Percentiles rank a stretch among this genome's conserved stretches.
Evolutionary conservation across 208 protist species (phyloP).

Genomic region (Trypanosoma conorhini): DNA sequence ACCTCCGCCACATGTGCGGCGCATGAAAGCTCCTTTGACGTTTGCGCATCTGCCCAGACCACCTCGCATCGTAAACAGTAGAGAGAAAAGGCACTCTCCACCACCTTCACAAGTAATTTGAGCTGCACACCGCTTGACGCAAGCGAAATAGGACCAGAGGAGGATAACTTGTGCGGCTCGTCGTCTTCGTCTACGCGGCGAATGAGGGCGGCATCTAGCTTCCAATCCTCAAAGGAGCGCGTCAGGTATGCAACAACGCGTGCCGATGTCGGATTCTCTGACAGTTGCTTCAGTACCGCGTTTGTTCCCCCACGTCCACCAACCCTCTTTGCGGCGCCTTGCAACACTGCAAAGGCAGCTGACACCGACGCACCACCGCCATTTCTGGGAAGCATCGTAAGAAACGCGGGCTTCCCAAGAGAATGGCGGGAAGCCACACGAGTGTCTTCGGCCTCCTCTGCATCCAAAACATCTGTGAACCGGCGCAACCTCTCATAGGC

Average conservation of each 20-base stretch:
- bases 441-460: neutral
- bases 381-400: neutral
- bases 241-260: constrained; percentile 53
- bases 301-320: neutral
- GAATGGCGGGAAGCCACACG: neutral
- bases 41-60: constrained; percentile 25
- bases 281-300: constrained; percentile 30
- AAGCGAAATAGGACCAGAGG: neutral
- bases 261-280: constrained; percentile 49
- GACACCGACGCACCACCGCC: neutral
- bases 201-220: constrained; percentile 16
- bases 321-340: constrained; percentile 5
- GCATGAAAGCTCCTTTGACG: constrained; percentile 2
- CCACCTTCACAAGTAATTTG: constrained; percentile 23
- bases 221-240: constrained; percentile 40
- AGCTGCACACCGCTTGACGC: constrained; percentile 25
- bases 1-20: constrained; percentile 1
- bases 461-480: constrained; percentile 3
- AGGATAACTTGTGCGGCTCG: neutral
- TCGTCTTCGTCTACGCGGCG: neutral
- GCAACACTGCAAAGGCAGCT: constrained; percentile 1
- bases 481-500: neutral
- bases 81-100: constrained; percentile 36
- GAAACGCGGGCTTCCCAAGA: neutral
- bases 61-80: constrained; percentile 21